phyloP scores from a whole-genome alignment of 805 yeast species.

The Candida silvicultrix region DNA sequence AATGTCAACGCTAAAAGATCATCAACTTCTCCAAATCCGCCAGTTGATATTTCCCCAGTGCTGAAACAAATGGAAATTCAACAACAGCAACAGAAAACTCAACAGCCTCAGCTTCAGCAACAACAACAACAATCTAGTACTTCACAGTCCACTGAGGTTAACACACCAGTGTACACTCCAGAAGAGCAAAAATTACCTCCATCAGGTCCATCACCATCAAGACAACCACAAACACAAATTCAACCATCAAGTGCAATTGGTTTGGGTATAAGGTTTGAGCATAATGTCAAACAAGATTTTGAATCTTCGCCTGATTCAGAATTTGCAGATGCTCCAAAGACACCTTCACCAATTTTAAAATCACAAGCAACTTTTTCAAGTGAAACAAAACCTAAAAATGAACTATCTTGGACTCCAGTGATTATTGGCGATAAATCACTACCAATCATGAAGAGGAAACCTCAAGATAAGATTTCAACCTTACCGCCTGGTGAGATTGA shows the following conservation, averaged over 20 bases:
- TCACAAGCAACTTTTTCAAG: conserved; percentile 26
- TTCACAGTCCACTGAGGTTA: not conserved
- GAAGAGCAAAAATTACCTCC: not conserved
- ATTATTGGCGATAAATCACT: conserved; percentile 9
- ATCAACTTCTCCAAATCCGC: not conserved
- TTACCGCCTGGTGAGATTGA: conserved; percentile 89
- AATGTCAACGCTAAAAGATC: not conserved
- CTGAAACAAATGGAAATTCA: not conserved
- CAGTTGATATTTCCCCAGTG: conserved; percentile 1
- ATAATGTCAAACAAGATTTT: not conserved
- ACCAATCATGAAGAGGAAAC: conserved; percentile 14
- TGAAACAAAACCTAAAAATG: conserved; percentile 10
- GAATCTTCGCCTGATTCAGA: conserved; percentile 21
- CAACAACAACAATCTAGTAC: not conserved
- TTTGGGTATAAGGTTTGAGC: conserved; percentile 1
- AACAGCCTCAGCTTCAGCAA: not conserved
- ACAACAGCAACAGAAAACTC: not conserved
- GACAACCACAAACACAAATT: conserved; percentile 1
- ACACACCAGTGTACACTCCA: not conserved
- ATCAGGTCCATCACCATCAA: not conserved
- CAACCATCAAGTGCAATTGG: conserved; percentile 1
- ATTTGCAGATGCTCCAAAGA: conserved; percentile 27
- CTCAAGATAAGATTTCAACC: conserved; percentile 40
- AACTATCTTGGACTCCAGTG: conserved; percentile 20
- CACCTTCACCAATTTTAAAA: conserved; percentile 38